phyloP scores from a whole-genome alignment of 2,329 filamentous ascomycete genomes.

The Aspergillus fischeri region DNA sequence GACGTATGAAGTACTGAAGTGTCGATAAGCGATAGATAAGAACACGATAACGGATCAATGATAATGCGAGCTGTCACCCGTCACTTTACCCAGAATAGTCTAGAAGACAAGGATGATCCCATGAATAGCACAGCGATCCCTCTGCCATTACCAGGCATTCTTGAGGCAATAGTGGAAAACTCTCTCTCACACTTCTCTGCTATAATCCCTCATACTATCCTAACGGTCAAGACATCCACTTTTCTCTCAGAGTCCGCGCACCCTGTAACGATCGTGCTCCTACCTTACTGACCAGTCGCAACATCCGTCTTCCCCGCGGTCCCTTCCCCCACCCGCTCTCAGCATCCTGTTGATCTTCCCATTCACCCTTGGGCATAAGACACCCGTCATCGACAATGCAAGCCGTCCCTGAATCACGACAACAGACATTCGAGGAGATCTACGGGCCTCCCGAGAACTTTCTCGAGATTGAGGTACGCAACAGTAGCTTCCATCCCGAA shows the following conservation, averaged over 20 bases:
- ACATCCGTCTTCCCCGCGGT: slow-evolving; percentile 8
- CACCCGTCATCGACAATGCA: slow-evolving; percentile 47
- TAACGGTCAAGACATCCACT: neutral
- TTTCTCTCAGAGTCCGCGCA: too few relatives aligned
- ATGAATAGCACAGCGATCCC: neutral
- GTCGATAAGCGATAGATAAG: neutral
- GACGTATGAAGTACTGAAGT: too few relatives aligned
- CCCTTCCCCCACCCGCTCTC: neutral
- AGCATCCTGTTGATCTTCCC: neutral
- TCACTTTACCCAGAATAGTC: neutral
- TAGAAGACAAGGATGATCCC: neutral
- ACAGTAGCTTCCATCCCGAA: slow-evolving; percentile 2
- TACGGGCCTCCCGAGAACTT: slow-evolving; percentile 99
- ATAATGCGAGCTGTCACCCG: neutral
- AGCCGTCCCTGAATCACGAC: slow-evolving; percentile 64
- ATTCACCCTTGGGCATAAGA: neutral
- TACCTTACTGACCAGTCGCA: neutral
- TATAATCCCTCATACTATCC: neutral
- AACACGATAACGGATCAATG: neutral
- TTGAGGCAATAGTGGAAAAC: neutral
- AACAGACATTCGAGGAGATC: slow-evolving; percentile 97
- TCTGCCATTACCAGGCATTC: neutral
- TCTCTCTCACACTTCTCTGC: neutral
- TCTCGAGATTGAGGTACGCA: slow-evolving; percentile 85
- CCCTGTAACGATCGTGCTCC: neutral